phyloP scores from a whole-genome alignment of 2,329 filamentous ascomycete genomes.

The Elsinoe arachidis region DNA sequence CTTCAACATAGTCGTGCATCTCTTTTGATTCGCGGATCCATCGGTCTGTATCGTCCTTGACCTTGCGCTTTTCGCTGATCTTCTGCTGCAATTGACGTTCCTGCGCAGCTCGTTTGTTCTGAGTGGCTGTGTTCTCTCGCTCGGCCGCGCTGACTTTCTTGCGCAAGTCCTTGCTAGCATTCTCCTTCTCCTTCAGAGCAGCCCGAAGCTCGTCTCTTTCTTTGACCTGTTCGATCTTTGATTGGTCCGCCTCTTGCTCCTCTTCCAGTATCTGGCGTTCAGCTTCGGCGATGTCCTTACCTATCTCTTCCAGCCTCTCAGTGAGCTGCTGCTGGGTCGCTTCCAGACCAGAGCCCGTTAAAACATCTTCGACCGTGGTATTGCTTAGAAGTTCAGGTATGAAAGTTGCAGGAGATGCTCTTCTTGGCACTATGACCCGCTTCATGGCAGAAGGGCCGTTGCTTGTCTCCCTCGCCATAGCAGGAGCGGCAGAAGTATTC shows the following conservation, averaged over 20 bases:
- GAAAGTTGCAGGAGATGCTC: conserved; percentile 53
- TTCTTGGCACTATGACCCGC: conserved; percentile 62
- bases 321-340: conserved; percentile 70
- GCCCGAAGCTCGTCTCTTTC: conserved; percentile 73
- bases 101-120: conserved; percentile 69
- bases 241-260: conserved; percentile 42
- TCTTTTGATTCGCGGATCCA: conserved; percentile 57
- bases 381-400: conserved; percentile 28
- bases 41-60: conserved; percentile 60
- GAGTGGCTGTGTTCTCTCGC: conserved; percentile 69
- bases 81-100: conserved; percentile 64
- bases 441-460: conserved; percentile 45
- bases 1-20: conserved; percentile 38
- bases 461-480: conserved; percentile 58
- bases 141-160: conserved; percentile 73
- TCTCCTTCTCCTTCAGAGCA: conserved; percentile 79
- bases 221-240: conserved; percentile 49
- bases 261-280: conserved; percentile 58
- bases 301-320: conserved; percentile 67
- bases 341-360: conserved; percentile 34
- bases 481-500: conserved; percentile 35
- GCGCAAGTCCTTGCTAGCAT: conserved; percentile 75
- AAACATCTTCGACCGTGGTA: conserved; percentile 35
- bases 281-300: conserved; percentile 75
- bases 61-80: conserved; percentile 57